These are phyloP conservation scores for Prunus fruticosa DNA, from an alignment of 306 rosid genomes.

Conservation along the genomic window DNA sequence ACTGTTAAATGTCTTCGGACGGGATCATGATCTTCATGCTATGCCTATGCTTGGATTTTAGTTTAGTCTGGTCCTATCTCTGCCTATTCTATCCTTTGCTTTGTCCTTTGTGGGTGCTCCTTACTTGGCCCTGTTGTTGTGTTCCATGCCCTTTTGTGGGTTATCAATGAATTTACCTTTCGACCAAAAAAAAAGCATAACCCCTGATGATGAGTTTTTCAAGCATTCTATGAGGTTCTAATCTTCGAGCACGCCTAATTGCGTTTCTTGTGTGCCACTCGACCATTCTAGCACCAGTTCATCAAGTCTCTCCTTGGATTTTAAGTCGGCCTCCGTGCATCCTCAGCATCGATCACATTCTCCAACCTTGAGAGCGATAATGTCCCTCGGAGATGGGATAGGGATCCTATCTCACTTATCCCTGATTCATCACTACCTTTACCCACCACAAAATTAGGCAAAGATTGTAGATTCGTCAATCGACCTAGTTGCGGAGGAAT, in stretches of 20 bases:
- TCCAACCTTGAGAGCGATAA: background rate
- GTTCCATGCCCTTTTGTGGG: too few relatives aligned
- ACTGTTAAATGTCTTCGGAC: too few relatives aligned
- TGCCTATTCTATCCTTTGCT: too few relatives aligned
- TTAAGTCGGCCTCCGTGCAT: slow-evolving; percentile 14
- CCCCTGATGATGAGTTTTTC: background rate
- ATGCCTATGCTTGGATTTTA: too few relatives aligned
- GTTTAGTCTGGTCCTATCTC: too few relatives aligned
- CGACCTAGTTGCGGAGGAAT: background rate
- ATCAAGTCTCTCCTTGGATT: background rate
- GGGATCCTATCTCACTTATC: background rate
- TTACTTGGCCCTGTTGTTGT: too few relatives aligned
- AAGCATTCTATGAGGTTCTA: slow-evolving; percentile 21
- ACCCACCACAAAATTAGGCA: background rate
- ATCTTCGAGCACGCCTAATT: background rate
- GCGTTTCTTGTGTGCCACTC: background rate
- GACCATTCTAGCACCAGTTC: slow-evolving; percentile 15
- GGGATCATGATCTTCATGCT: too few relatives aligned
- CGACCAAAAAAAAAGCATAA: too few relatives aligned
- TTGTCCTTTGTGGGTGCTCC: too few relatives aligned
- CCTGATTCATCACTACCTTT: background rate
- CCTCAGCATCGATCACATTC: slow-evolving; percentile 4
- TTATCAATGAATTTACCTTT: too few relatives aligned
- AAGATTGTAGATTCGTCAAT: background rate
- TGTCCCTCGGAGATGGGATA: background rate